A percentile compares a stretch with the other conserved stretches of the same genome.
These are phyloP conservation scores for Trametes cubensis DNA, from an alignment of 768 basidiomycete genomes.

Conservation along the genomic window DNA sequence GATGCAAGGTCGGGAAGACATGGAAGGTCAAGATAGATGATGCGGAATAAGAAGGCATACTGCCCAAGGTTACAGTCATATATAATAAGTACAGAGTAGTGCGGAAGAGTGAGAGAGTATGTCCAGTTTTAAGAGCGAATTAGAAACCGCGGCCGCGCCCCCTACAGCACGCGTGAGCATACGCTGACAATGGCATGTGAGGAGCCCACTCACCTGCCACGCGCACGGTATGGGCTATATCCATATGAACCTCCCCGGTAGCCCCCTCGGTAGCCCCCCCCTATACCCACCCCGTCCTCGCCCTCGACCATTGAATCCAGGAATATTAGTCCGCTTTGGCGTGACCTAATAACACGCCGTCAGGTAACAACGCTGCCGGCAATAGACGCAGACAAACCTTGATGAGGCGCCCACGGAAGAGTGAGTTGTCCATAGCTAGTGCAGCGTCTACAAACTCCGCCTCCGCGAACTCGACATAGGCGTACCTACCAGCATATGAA, in stretches of 20 bases:
- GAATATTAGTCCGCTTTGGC: slow-evolving; percentile 93
- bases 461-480: slow-evolving; percentile 98
- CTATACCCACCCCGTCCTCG: slow-evolving; percentile 59
- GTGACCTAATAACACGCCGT: slow-evolving; percentile 64
- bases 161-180: slow-evolving; percentile 37
- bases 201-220: slow-evolving; percentile 65
- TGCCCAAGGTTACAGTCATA: slow-evolving; percentile 27
- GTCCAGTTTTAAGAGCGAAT: slow-evolving; percentile 26
- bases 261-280: slow-evolving; percentile 58
- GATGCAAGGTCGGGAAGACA: background rate
- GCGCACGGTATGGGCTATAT: slow-evolving; percentile 65
- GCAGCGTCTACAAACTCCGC: slow-evolving; percentile 89
- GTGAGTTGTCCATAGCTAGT: slow-evolving; percentile 90
- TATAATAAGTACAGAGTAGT: slow-evolving; percentile 24
- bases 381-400: slow-evolving; percentile 59
- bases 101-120: slow-evolving; percentile 12
- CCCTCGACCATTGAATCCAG: slow-evolving; percentile 80
- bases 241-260: slow-evolving; percentile 60
- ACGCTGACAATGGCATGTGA: slow-evolving; percentile 9
- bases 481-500: slow-evolving; percentile 71
- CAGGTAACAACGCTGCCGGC: background rate
- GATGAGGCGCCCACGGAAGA: slow-evolving; percentile 91
- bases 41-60: slow-evolving; percentile 21
- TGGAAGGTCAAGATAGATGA: background rate
- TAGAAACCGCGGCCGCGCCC: slow-evolving; percentile 78